Percentiles rank a stretch among this genome's conserved stretches.
These are phyloP conservation scores for Globisporangium carolinianum DNA, from an alignment of 352 stramenopile genomes.

Conservation along the genomic window DNA sequence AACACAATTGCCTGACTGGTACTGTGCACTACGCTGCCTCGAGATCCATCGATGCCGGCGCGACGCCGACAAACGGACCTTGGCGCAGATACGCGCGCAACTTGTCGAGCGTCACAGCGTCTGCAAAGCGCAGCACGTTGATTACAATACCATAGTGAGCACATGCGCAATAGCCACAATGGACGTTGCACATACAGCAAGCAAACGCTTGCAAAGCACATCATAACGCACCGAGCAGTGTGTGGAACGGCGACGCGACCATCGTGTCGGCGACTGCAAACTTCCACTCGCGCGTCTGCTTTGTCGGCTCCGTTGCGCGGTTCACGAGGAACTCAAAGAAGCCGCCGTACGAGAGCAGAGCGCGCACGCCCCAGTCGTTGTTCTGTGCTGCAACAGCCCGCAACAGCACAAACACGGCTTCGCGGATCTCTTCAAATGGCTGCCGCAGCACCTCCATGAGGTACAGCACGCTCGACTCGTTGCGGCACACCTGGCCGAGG, in stretches of 20 bases:
- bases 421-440: conserved; percentile 79
- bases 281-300: conserved; percentile 84
- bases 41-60: conserved; percentile 44
- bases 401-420: conserved; percentile 63
- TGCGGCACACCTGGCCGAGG: conserved; percentile 44
- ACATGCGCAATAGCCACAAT: not conserved
- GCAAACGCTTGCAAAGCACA: not conserved
- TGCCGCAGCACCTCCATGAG: conserved; percentile 78
- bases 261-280: conserved; percentile 80
- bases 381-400: conserved; percentile 79
- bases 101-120: conserved; percentile 46
- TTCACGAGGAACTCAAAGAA: conserved; percentile 85
- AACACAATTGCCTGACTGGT: too few species aligned
- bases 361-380: conserved; percentile 63
- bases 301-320: conserved; percentile 73
- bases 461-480: conserved; percentile 47
- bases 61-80: conserved; percentile 58
- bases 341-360: conserved; percentile 63
- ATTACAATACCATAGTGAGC: not conserved
- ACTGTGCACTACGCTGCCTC: conserved; percentile 36
- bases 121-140: conserved; percentile 13
- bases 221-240: conserved; percentile 38
- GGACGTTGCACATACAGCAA: too few species aligned
- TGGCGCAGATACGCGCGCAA: conserved; percentile 42
- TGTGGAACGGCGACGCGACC: conserved; percentile 55